Evolutionary conservation across 108 stramenopile species (phyloP), one percentile per base, ranked within the genome.

Genomic region (Mediolabrus comicus): DNA sequence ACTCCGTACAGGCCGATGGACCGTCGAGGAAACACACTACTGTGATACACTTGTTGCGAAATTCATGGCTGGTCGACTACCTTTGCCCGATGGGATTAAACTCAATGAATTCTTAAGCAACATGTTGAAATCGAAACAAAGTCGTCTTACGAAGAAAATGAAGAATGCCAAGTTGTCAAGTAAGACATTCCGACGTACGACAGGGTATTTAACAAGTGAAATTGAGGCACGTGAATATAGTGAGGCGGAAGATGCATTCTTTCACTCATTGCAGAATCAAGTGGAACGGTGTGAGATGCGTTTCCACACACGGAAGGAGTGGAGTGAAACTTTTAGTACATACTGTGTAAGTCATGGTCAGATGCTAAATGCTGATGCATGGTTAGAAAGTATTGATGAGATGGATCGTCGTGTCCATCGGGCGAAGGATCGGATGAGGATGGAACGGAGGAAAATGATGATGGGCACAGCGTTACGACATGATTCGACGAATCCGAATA

Each of bases 81-180:
- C 93, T 22, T 61, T 94, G 5, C 61, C 77, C 5, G 86, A 91
- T 7, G 86, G 87, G 12, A 65, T 89, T 27, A 94, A 94, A 64
- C 76, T 94, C 35, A 94, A 94, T 31, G 93, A 94, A 29, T 94
- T 94, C 56, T 39, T 94, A 3, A 71, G 65, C 0, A 79, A 73
- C 66, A 94, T 94, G 93, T 74, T 94, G 29, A 91, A 92, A 72
- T 85, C 84, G 19, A 94, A 94, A 64, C 93, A 94, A 61, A 82
- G 80, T 34, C 86, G 93, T 55, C 79, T 94, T 3, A 94, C 93
- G 14, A 94, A 94, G 67, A 94, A 94, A 51, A 94, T 94, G 93
- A 94, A 94, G 74, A 94, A 94, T 66, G 93, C 93, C 24, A 87
- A 88, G 43, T 60, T 94, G 30, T 84, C 82, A 53, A 75, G 83